phyloP scores from a whole-genome alignment of 176 grass and related monocot genomes.

The Alopecurus myosuroides region DNA sequence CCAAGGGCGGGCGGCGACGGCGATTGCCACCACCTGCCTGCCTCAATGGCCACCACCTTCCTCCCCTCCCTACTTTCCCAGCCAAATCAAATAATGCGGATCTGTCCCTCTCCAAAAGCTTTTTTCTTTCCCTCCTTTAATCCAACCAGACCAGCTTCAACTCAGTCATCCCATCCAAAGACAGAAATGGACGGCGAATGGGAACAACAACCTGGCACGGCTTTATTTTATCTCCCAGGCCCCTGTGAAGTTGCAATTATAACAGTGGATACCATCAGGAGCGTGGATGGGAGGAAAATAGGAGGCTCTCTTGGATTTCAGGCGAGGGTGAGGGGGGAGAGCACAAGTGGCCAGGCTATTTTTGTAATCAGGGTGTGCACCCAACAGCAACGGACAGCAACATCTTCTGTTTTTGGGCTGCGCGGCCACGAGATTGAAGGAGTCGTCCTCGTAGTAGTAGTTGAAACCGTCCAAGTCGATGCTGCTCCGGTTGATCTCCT shows the following conservation, averaged over 20 bases:
- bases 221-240: not conserved
- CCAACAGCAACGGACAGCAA: not conserved
- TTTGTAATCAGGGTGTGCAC: slow-evolving; percentile 13
- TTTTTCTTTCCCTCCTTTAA: not conserved
- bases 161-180: not conserved
- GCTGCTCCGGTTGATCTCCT: too few relatives aligned
- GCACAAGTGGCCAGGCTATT: not conserved
- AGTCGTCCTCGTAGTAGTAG: too few relatives aligned
- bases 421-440: too few relatives aligned
- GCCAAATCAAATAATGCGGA: not conserved
- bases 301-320: not conserved
- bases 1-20: slow-evolving; percentile 13
- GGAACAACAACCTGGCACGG: not conserved
- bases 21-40: slow-evolving; percentile 20
- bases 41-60: slow-evolving; percentile 33
- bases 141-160: not conserved
- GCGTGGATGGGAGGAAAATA: not conserved
- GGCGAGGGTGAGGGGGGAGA: not conserved
- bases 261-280: not conserved
- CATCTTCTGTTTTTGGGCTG: too few relatives aligned
- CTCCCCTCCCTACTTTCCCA: slow-evolving; percentile 5
- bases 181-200: not conserved
- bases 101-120: slow-evolving; percentile 16
- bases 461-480: too few relatives aligned
- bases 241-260: not conserved